phyloP scores from a whole-genome alignment of 2,329 filamentous ascomycete species.

The Colletotrichum somersetense region DNA sequence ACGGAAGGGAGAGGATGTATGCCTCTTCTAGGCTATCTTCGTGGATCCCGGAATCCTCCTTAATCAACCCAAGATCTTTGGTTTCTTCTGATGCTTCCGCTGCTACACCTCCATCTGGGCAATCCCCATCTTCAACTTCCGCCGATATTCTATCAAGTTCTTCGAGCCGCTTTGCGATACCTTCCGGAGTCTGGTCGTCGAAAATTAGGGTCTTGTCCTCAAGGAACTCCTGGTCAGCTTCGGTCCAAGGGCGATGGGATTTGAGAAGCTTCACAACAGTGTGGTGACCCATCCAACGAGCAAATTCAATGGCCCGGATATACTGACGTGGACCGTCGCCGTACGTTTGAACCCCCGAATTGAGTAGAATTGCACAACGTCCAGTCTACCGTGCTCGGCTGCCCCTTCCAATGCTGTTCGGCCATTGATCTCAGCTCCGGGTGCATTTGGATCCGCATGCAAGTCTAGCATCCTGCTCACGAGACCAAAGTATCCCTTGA shows the following conservation, averaged over 20 bases:
- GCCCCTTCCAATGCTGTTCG: slow-evolving; percentile 10
- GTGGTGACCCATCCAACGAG: neutral
- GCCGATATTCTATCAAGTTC: fast-evolving
- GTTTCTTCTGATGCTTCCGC: no score
- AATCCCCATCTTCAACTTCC: neutral
- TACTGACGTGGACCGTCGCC: neutral
- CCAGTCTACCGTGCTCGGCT: neutral
- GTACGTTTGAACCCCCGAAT: neutral
- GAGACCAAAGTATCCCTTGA: neutral
- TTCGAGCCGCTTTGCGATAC: neutral
- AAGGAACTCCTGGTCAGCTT: neutral
- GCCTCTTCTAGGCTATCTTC: neutral
- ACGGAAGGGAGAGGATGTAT: neutral
- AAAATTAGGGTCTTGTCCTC: neutral
- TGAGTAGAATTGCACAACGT: neutral
- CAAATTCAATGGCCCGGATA: slow-evolving; percentile 3
- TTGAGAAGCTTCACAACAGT: neutral
- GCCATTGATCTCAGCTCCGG: fast-evolving
- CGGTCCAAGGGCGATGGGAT: neutral
- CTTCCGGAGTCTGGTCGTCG: neutral
- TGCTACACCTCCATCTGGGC: neutral
- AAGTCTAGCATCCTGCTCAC: neutral
- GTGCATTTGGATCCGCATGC: neutral
- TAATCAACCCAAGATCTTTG: no score
- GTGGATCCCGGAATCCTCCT: neutral